phyloP scores from a whole-genome alignment of 257 asterid species.

The Solanum rostratum region DNA sequence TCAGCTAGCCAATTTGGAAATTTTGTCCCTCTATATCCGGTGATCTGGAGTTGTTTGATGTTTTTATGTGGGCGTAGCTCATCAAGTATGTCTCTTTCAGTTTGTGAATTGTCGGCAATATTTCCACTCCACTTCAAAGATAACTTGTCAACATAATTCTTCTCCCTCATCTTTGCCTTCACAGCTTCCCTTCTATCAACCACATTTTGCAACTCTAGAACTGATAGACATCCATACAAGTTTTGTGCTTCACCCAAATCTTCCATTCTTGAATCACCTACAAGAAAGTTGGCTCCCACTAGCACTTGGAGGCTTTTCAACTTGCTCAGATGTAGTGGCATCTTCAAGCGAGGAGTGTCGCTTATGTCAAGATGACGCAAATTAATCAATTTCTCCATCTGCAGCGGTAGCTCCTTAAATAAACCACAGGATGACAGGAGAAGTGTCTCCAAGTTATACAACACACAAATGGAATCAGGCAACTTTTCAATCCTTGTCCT shows the following conservation, averaged over 20 bases:
- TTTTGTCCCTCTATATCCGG: background rate
- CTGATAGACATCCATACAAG: background rate
- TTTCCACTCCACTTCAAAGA: background rate
- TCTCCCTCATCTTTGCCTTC: background rate
- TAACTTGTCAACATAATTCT: background rate
- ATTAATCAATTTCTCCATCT: background rate
- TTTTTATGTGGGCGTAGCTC: background rate
- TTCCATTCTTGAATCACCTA: background rate
- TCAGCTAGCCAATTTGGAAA: slow-evolving; percentile 1
- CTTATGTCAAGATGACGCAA: background rate
- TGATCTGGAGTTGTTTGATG: background rate
- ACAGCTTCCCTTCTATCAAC: background rate
- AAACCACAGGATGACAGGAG: background rate
- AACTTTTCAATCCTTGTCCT: background rate
- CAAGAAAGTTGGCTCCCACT: background rate
- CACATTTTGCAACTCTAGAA: background rate
- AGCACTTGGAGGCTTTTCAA: background rate
- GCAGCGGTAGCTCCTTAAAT: background rate
- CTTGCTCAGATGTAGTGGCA: background rate
- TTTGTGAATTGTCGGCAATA: background rate
- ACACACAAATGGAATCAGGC: background rate
- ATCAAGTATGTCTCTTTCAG: background rate
- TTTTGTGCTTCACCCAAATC: background rate
- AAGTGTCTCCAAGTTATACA: background rate
- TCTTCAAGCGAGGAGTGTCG: background rate